Conservation (phyloP, 495 filamentous ascomycete species). For the Tuber magnatum region DNA sequence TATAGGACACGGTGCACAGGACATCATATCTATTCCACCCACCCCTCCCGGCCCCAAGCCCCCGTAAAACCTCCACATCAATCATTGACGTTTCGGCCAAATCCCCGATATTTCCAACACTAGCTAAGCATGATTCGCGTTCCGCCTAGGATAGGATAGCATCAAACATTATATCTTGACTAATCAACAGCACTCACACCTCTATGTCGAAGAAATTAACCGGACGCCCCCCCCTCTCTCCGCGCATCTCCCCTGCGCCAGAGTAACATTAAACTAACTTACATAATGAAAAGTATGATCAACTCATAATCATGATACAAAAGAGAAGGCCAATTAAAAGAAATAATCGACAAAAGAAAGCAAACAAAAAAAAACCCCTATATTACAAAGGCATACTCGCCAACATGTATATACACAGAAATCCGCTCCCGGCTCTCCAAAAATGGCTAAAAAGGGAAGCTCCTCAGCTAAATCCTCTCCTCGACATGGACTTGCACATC, state of each 20-base stretch:
- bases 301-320: neutral
- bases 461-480: constrained; percentile 6
- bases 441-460: neutral
- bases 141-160: neutral
- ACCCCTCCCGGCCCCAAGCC: no score
- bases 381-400: neutral
- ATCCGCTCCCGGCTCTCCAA: neutral
- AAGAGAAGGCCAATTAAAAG: neutral
- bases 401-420: neutral
- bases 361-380: neutral
- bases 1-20: no score
- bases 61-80: no score
- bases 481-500: constrained; percentile 2
- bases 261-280: neutral
- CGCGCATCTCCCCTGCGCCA: neutral
- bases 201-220: neutral
- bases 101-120: no score
- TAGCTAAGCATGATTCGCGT: neutral
- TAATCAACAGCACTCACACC: neutral
- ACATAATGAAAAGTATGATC: neutral
- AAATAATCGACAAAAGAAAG: neutral
- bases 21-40: no score
- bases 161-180: neutral
- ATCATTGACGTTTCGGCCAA: no score
- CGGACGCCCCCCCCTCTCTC: neutral